Percentiles rank a stretch among this genome's conserved stretches.
phyloP scores from a whole-genome alignment of 2,329 filamentous ascomycete genomes.

The Aspergillus neotritici region DNA sequence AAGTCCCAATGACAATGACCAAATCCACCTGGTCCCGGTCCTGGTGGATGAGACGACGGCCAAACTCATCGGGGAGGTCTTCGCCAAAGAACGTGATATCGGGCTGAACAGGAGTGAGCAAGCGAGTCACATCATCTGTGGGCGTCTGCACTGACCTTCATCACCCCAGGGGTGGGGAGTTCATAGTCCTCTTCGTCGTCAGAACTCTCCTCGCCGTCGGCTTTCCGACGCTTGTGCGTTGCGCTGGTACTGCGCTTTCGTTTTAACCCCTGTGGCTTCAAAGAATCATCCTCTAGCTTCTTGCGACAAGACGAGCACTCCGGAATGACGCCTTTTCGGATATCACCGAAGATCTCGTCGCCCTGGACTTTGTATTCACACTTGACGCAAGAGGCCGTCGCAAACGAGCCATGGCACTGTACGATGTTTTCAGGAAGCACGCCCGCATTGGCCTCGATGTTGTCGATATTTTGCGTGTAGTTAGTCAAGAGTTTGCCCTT shows the following conservation, averaged over 20 bases:
- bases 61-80: slow-evolving; percentile 76
- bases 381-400: slow-evolving; percentile 80
- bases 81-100: slow-evolving; percentile 99
- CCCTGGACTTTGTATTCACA: slow-evolving; percentile 71
- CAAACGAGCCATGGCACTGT: slow-evolving; percentile 95
- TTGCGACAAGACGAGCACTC: slow-evolving; percentile 67
- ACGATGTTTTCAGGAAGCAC: slow-evolving; percentile 76
- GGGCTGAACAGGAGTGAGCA: slow-evolving; percentile 46
- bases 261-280: slow-evolving; percentile 46
- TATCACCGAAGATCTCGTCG: slow-evolving; percentile 71
- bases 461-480: slow-evolving; percentile 99
- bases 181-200: slow-evolving; percentile 58
- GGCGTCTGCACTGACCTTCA: slow-evolving; percentile 52
- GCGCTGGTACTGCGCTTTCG: slow-evolving; percentile 49
- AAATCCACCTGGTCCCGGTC: slow-evolving; percentile 79
- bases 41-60: slow-evolving; percentile 69
- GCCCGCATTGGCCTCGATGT: slow-evolving; percentile 82
- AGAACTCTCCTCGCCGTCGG: slow-evolving; percentile 50
- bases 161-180: slow-evolving; percentile 67
- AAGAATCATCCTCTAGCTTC: slow-evolving; percentile 40
- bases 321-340: slow-evolving; percentile 70
- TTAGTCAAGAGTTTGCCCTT: slow-evolving; percentile 88
- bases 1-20: slow-evolving; percentile 92
- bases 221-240: slow-evolving; percentile 48
- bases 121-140: neutral